Evolutionary conservation across 805 yeast genomes (phyloP).

Genomic region (Yamadazyma scolyti): DNA sequence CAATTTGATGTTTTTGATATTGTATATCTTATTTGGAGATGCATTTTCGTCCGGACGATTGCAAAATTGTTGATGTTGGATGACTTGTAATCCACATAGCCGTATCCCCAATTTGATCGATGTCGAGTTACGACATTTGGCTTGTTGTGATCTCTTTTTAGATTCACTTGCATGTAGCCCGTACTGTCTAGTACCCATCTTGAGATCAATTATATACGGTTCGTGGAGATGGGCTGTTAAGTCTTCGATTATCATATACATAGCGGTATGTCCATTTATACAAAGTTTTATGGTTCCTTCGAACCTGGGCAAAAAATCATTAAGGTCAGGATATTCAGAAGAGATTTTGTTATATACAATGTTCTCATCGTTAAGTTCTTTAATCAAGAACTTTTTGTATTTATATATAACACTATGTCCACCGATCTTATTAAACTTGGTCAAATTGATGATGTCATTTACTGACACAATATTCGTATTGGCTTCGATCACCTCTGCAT

Average conservation of each 20-base stretch:
- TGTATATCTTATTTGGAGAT: conserved; percentile 8
- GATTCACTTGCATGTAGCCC: conserved; percentile 83
- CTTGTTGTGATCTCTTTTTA: conserved; percentile 75
- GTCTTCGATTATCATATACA: conserved; percentile 87
- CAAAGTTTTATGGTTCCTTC: conserved; percentile 7
- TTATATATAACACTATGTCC: conserved; percentile 97
- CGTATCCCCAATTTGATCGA: conserved; percentile 82
- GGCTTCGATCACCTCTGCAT: no score
- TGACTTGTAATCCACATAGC: conserved; percentile 89
- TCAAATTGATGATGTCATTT: conserved; percentile 1
- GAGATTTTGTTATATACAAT: conserved; percentile 80
- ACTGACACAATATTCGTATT: no score
- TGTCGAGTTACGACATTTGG: conserved; percentile 80
- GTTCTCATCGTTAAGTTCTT: conserved; percentile 87
- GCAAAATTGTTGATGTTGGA: conserved; percentile 2
- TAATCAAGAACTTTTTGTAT: conserved; percentile 92
- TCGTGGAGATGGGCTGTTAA: conserved; percentile 74
- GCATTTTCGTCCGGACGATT: conserved; percentile 5
- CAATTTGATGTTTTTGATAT: conserved; percentile 47
- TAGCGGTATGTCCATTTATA: conserved; percentile 41
- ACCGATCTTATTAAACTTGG: conserved; percentile 68
- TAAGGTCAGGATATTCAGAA: conserved; percentile 62
- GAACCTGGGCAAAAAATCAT: conserved; percentile 87
- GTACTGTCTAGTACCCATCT: conserved; percentile 98
- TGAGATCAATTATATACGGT: conserved; percentile 91